Conservation (phyloP, 345 rosid species). For the Syzygium aqueum region DNA sequence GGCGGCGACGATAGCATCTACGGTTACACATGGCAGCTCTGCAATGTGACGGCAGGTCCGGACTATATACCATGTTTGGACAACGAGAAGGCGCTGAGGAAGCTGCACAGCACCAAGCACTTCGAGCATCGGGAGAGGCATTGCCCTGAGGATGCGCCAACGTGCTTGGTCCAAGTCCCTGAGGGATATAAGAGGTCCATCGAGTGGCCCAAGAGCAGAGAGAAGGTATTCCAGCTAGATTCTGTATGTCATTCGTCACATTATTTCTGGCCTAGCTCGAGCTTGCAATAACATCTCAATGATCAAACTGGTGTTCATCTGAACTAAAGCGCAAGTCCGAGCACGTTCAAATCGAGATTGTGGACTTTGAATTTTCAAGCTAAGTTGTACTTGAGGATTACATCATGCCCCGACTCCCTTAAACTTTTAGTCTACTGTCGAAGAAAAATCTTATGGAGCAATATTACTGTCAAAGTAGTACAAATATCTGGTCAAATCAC, state of each 20-base stretch:
- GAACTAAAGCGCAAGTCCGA: background rate
- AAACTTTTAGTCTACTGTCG: background rate
- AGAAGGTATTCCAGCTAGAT: conserved; percentile 38
- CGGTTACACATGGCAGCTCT: conserved; percentile 62
- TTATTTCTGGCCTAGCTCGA: background rate
- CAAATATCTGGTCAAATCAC: background rate
- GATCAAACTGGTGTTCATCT: background rate
- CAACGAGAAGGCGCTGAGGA: conserved; percentile 57
- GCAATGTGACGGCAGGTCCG: conserved; percentile 66
- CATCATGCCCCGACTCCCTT: background rate
- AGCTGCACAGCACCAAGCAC: conserved; percentile 45
- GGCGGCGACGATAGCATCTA: conserved; percentile 9
- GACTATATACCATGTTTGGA: conserved; percentile 97
- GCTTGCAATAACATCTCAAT: background rate
- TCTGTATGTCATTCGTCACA: background rate
- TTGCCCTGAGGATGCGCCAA: conserved; percentile 77
- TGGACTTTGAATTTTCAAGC: background rate
- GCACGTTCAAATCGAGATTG: background rate
- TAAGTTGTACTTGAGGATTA: background rate
- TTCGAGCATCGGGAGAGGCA: conserved; percentile 92
- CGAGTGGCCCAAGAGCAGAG: conserved; percentile 80
- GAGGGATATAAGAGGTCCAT: conserved; percentile 62
- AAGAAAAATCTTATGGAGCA: background rate
- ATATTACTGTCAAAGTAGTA: background rate
- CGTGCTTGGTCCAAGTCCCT: conserved; percentile 64